Evolutionary conservation across 352 stramenopile genomes (phyloP), one percentile per base, ranked within the genome.

Genomic region (Pythium folliculosum): DNA sequence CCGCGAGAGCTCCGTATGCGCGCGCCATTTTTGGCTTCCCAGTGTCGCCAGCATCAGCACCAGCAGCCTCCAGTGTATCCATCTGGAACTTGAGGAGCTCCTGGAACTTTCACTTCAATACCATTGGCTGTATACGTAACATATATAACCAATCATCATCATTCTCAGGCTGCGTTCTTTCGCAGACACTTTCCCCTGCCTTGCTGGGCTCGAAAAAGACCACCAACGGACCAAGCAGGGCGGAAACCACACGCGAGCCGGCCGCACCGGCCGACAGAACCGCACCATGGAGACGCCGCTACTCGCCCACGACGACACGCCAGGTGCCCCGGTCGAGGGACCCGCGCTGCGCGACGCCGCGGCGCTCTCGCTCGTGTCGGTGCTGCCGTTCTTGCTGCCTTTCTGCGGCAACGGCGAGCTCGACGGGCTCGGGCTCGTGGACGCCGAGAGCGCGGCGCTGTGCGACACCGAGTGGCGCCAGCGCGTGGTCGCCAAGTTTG

Each of bases 381-480:
- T 75, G 47, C 71, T 90, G 49, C 80, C 77, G 30, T 89, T 90
- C 67, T 69, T 88, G 49, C 63, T 89, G 38, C 49, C 67, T 44
- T 88, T 88, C 59, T 87, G 78, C 61, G 71, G 67, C 22, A 64
- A 70, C 5, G 17, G 43, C 6, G 80, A 90, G 54, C 80, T 93
- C 12, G 68, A 79, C 22, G 30, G 43, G 3, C 49, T 93, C 19
- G 71, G 75, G 10, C 77, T 89, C 21, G 69, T 86, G n/a, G 82
- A 82, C 22, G 61, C 25, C 17, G 81, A 89, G 60, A 74, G 77
- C 30, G 70, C 63, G 0, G 22, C 32, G 19, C 60, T 79, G 13
- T 89, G 85, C 48, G 83, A 93, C 56, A 56, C 61, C 48, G 84
- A 93, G 70, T 93, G 84, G 84, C 76, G 77, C 8, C 65, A 85